Evolutionary conservation across 2,329 filamentous ascomycete genomes (phyloP), one percentile per base, ranked within the genome.

Genomic region (Pseudonectria foliicola): DNA sequence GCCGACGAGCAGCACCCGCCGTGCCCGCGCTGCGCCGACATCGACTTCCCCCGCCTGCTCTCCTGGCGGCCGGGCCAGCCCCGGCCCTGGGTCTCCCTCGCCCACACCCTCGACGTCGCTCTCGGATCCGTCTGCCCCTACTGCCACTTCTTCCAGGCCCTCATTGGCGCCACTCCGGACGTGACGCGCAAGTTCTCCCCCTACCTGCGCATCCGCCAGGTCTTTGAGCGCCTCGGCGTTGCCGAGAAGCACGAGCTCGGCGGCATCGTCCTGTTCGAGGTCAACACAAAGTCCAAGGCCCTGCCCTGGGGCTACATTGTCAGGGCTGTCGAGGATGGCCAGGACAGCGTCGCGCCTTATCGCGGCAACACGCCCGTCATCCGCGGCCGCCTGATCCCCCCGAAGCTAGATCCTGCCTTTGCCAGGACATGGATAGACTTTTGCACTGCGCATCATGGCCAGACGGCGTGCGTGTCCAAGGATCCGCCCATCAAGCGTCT

Each of bases 271-370:
- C 33, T 63, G 24, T 54, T 60, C 27, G 59, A 63, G 44, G 60
- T 63, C 13, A 57, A 54, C 27, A 59, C 56, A 4, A 56, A 55
- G 42, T 59, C 53, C 40, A 60, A 58, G 35, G 46, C 53, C 3
- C 45, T 63, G 27, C 59, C 59, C 0, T 60, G 59, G 54, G 60
- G 59, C 6, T 61, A 61, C 39, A 54, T 63, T 25, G 43, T 63
- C 25, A 55, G 46, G 16, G 47, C 55, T 10, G 49, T 41, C 2
- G 50, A 55, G 15, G 35, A 39, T 13, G 54, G 55, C 10, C 34
- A 39, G 13, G 42, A 47, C 13, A 45, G 46, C 13, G 25, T 47
- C n/a, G 45, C 43, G 14, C 48, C 39, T n/a, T 54, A 52, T 29
- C 38, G 37, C 4, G 43, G 44, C 13, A 24, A 38, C 15, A 45